phyloP scores from a whole-genome alignment of 2,329 filamentous ascomycete species.

The Diplodia intermedia region DNA sequence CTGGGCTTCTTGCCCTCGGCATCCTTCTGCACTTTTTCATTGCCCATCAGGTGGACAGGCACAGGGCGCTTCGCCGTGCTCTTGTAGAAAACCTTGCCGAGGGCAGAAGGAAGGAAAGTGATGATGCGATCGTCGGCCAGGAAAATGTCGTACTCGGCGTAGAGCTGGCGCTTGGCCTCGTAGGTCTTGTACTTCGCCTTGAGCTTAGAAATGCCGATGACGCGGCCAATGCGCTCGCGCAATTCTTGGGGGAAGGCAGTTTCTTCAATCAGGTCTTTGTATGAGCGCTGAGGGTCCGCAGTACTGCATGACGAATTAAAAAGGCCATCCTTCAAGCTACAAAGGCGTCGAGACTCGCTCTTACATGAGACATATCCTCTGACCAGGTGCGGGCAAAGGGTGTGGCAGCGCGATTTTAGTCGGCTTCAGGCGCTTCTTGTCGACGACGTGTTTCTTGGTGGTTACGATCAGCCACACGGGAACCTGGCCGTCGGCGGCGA shows the following conservation, averaged over 20 bases:
- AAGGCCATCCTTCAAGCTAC: not conserved
- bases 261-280: slow-evolving; percentile 85
- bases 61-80: slow-evolving; percentile 82
- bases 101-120: slow-evolving; percentile 72
- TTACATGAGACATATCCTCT: slow-evolving; percentile 31
- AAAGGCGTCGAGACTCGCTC: not conserved
- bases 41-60: slow-evolving; percentile 74
- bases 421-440: slow-evolving; percentile 82
- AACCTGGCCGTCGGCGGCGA: slow-evolving; percentile 52
- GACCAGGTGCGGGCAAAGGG: slow-evolving; percentile 6
- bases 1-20: slow-evolving; percentile 53
- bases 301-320: slow-evolving; percentile 60
- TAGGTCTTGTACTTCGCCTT: slow-evolving; percentile 89
- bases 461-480: slow-evolving; percentile 69
- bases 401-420: slow-evolving; percentile 67
- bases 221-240: slow-evolving; percentile 57
- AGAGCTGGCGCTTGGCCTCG: slow-evolving; percentile 80
- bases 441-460: slow-evolving; percentile 71
- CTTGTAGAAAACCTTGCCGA: slow-evolving; percentile 95
- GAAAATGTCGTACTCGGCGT: slow-evolving; percentile 89
- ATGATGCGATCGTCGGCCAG: slow-evolving; percentile 88
- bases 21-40: slow-evolving; percentile 67
- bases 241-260: slow-evolving; percentile 63
- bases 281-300: slow-evolving; percentile 79
- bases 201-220: slow-evolving; percentile 85